Evolutionary conservation across 1,284 basidiomycete species (phyloP).

Genomic region (Chondrostereum purpureum): DNA sequence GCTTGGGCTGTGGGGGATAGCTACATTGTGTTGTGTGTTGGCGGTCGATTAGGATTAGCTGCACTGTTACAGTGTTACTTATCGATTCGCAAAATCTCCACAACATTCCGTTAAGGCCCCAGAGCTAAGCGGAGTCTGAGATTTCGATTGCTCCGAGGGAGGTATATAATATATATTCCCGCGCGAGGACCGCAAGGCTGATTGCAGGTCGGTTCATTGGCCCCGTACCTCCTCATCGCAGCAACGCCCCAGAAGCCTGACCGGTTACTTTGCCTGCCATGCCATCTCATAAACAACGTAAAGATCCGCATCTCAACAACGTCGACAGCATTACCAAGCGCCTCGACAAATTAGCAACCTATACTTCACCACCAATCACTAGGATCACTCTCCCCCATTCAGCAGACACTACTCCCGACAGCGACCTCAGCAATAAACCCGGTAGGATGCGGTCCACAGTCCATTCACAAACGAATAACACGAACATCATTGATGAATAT

Average conservation of each 20-base stretch:
- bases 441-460: conserved; percentile 17
- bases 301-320: neutral
- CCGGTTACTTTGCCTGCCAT: neutral
- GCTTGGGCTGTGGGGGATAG: too few species aligned
- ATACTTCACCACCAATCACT: neutral
- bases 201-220: too few species aligned
- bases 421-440: neutral
- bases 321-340: neutral
- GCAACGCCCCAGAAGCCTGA: neutral
- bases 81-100: too few species aligned
- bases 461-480: conserved; percentile 29
- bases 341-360: neutral
- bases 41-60: too few species aligned
- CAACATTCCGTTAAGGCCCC: too few species aligned
- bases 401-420: neutral
- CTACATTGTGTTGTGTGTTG: too few species aligned
- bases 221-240: neutral
- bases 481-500: conserved; percentile 20
- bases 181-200: neutral
- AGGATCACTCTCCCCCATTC: neutral
- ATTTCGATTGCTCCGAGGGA: too few species aligned
- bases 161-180: too few species aligned
- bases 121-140: too few species aligned
- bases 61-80: too few species aligned
- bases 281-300: neutral